Evolutionary conservation across 2,329 filamentous ascomycete genomes (phyloP).

Genomic region (Botrytis fragariae): DNA sequence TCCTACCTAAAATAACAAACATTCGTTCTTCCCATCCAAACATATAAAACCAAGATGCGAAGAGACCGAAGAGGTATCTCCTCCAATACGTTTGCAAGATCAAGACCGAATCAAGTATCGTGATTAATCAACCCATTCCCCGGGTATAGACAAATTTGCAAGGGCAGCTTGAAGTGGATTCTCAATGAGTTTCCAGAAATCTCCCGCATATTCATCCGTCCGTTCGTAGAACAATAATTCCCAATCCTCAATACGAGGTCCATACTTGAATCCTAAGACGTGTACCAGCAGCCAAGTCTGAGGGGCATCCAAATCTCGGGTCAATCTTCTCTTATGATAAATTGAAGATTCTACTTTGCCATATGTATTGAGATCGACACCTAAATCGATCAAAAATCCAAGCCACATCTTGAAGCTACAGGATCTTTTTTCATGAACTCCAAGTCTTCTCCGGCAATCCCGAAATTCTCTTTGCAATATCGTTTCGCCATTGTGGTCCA

Average conservation of each 20-base stretch:
- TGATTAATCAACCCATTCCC: neutral
- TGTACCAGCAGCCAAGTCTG: neutral
- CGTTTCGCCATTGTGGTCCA: too few relatives aligned
- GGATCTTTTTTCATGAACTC: too few relatives aligned
- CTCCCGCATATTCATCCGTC: conserved; percentile 14
- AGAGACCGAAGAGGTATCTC: neutral
- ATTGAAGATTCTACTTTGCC: too few relatives aligned
- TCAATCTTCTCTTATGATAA: too few relatives aligned
- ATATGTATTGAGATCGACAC: too few relatives aligned
- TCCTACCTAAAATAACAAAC: neutral
- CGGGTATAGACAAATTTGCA: neutral
- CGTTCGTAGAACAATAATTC: conserved; percentile 8
- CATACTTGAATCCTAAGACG: conserved; percentile 8
- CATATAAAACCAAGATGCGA: neutral
- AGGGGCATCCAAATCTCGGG: too few relatives aligned
- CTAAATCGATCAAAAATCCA: too few relatives aligned
- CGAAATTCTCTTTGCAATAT: too few relatives aligned
- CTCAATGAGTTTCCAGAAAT: conserved; percentile 22
- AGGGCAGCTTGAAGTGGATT: neutral
- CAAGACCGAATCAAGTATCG: neutral
- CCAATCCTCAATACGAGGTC: conserved; percentile 22
- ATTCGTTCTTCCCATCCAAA: fast-evolving
- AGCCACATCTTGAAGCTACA: too few relatives aligned
- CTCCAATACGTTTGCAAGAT: neutral
- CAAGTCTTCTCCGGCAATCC: too few relatives aligned